A percentile compares a stretch with the other conserved stretches of the same genome.
Conservation (phyloP, 495 filamentous ascomycete genomes). For the Penicillium coffeae region DNA sequence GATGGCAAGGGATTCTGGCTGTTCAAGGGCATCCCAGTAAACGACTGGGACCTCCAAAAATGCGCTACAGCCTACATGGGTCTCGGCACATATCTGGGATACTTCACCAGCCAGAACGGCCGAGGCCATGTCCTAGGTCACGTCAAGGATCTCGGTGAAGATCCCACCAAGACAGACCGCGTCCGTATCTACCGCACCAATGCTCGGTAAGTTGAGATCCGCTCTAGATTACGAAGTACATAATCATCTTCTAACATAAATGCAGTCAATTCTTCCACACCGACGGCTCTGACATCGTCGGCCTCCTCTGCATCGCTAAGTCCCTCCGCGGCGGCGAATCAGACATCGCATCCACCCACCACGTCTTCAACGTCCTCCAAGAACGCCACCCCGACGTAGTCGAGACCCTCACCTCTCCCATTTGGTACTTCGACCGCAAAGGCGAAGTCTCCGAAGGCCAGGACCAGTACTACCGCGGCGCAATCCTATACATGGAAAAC, state of each 20-base stretch:
- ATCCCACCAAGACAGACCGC: conserved; percentile 71
- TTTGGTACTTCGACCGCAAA: conserved; percentile 90
- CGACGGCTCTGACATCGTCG: conserved; percentile 73
- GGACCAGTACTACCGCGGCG: conserved; percentile 65
- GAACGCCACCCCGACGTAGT: conserved; percentile 70
- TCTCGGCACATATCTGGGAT: conserved; percentile 79
- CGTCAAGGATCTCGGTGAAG: conserved; percentile 85
- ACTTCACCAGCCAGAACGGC: conserved; percentile 81
- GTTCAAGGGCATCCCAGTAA: conserved; percentile 79
- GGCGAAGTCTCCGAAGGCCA: conserved; percentile 68
- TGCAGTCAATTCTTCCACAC: conserved; percentile 76
- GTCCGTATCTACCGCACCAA: conserved; percentile 89
- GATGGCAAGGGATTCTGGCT: conserved; percentile 86
- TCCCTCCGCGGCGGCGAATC: conserved; percentile 75
- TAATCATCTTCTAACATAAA: too few relatives aligned
- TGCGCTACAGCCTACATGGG: conserved; percentile 87
- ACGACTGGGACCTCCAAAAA: conserved; percentile 73
- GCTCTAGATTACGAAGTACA: too few relatives aligned
- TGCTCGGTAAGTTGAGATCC: conserved; percentile 60
- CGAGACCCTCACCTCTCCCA: conserved; percentile 60
- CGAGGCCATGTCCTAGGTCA: conserved; percentile 87
- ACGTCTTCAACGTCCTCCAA: conserved; percentile 73
- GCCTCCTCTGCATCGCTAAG: conserved; percentile 71
- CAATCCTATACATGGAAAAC: conserved; percentile 67
- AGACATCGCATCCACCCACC: conserved; percentile 71